These are phyloP conservation scores for Diplodia scrobiculata DNA, from an alignment of 2,329 filamentous ascomycete species.

Conservation along the genomic window DNA sequence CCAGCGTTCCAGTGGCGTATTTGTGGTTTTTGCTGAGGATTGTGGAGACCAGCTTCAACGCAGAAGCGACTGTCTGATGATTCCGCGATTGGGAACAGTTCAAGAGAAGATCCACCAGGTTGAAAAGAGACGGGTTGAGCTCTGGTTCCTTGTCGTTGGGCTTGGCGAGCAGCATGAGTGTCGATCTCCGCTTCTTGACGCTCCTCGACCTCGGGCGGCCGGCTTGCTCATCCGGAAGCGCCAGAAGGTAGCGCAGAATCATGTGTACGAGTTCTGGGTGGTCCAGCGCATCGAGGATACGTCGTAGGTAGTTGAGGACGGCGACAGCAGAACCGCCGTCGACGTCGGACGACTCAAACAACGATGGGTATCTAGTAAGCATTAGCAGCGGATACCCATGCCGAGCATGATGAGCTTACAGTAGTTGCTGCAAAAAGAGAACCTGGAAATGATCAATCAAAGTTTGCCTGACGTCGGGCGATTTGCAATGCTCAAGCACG, in stretches of 20 bases:
- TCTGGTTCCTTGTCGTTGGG: conserved; percentile 73
- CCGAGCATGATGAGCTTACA: conserved; percentile 58
- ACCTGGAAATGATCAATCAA: conserved; percentile 96
- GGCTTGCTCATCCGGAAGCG: conserved; percentile 62
- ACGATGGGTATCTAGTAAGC: conserved; percentile 75
- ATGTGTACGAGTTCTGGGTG: conserved; percentile 93
- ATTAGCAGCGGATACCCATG: conserved; percentile 28
- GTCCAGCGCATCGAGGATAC: conserved; percentile 86
- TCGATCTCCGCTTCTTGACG: conserved; percentile 78
- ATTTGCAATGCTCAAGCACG: conserved; percentile 91
- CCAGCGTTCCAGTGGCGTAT: conserved; percentile 76
- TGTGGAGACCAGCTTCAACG: conserved; percentile 80
- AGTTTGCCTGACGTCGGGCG: conserved; percentile 86
- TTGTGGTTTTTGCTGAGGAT: conserved; percentile 85
- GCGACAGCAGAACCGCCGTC: conserved; percentile 96
- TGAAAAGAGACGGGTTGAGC: conserved; percentile 85
- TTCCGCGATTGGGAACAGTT: conserved; percentile 83
- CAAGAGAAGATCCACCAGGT: conserved; percentile 84
- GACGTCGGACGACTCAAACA: conserved; percentile 94
- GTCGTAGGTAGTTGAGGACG: conserved; percentile 87
- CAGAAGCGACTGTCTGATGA: conserved; percentile 85
- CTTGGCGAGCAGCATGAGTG: conserved; percentile 80
- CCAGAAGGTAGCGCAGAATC: conserved; percentile 88
- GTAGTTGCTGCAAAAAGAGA: conserved; percentile 88
- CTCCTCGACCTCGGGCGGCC: conserved; percentile 53